These are phyloP conservation scores for Boletus insuetus DNA, from an alignment of 768 basidiomycete species.

Conservation along the genomic window DNA sequence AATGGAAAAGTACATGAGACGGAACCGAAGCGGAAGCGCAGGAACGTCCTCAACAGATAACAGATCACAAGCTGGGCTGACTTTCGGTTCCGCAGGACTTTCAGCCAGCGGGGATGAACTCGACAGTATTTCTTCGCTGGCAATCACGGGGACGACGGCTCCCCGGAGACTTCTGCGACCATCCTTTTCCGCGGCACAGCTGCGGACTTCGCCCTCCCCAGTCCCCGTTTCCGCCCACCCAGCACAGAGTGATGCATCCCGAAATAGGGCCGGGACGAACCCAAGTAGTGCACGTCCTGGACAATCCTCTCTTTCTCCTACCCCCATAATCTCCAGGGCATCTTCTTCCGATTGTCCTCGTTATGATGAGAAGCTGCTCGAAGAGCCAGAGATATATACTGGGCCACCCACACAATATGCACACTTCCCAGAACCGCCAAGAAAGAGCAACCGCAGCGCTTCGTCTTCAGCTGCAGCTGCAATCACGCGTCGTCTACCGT, in stretches of 20 bases:
- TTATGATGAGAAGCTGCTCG: slow-evolving; percentile 36
- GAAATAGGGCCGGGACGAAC: slow-evolving; percentile 67
- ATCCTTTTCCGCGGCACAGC: slow-evolving; percentile 75
- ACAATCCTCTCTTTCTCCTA: slow-evolving; percentile 39
- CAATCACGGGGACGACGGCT: slow-evolving; percentile 51
- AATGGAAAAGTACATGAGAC: slow-evolving; percentile 79
- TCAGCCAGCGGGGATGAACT: slow-evolving; percentile 57
- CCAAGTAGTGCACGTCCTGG: slow-evolving; percentile 48
- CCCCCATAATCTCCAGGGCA: slow-evolving; percentile 45
- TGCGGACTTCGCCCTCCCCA: slow-evolving; percentile 51
- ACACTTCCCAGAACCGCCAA: slow-evolving; percentile 67
- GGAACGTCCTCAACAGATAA: slow-evolving; percentile 72
- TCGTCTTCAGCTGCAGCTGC: slow-evolving; percentile 48
- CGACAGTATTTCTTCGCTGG: slow-evolving; percentile 44
- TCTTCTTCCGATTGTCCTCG: slow-evolving; percentile 54
- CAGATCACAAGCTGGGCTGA: slow-evolving; percentile 55
- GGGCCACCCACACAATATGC: slow-evolving; percentile 72
- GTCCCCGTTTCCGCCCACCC: slow-evolving; percentile 32
- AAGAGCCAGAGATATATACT: slow-evolving; percentile 51
- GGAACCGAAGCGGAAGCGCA: slow-evolving; percentile 80
- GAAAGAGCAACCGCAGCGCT: slow-evolving; percentile 38
- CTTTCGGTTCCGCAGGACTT: slow-evolving; percentile 46
- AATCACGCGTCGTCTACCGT: slow-evolving; percentile 57
- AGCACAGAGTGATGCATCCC: slow-evolving; percentile 42
- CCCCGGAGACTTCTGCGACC: slow-evolving; percentile 62